These are phyloP conservation scores for Candolleomyces efflorescens DNA, from an alignment of 768 basidiomycete species.

Conservation along the genomic window DNA sequence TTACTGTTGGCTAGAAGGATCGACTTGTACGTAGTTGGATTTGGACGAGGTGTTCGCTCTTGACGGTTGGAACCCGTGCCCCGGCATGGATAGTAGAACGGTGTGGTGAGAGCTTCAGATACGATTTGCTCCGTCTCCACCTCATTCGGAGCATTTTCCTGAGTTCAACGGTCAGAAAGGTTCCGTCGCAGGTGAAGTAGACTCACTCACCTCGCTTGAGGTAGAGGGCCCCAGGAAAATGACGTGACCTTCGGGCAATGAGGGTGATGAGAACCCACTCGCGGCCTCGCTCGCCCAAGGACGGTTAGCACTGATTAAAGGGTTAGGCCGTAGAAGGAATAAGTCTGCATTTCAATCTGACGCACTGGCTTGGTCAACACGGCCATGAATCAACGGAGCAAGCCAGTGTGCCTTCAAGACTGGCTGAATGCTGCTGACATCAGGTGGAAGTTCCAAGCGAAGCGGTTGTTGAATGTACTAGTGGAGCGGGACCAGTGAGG, in stretches of 20 bases:
- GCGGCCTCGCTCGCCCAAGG: constrained; percentile 79
- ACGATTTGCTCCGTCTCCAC: constrained; percentile 99
- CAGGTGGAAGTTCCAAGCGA: constrained; percentile 94
- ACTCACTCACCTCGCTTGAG: constrained; percentile 83
- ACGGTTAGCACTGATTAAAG: constrained; percentile 72
- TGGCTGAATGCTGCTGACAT: constrained; percentile 63
- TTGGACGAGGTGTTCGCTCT: constrained; percentile 64
- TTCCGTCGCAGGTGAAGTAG: not conserved
- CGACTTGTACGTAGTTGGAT: constrained; percentile 87
- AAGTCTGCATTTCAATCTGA: not conserved
- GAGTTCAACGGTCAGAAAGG: not conserved
- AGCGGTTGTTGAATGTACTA: constrained; percentile 73
- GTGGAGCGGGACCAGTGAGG: constrained; percentile 55
- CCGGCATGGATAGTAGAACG: constrained; percentile 73
- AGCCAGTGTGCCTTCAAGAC: constrained; percentile 72
- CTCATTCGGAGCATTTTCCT: constrained; percentile 99
- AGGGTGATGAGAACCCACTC: constrained; percentile 91
- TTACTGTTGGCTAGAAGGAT: not conserved
- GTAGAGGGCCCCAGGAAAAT: constrained; percentile 94
- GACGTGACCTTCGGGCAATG: constrained; percentile 91
- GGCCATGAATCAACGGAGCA: constrained; percentile 88
- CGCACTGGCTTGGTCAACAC: constrained; percentile 97
- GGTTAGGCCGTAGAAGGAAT: not conserved
- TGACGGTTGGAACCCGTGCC: constrained; percentile 25
- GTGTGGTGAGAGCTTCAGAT: constrained; percentile 82